Percentiles rank a stretch among this genome's conserved stretches.
Evolutionary conservation across 2,329 filamentous ascomycete genomes (phyloP).

Genomic region (Metarhizium album): DNA sequence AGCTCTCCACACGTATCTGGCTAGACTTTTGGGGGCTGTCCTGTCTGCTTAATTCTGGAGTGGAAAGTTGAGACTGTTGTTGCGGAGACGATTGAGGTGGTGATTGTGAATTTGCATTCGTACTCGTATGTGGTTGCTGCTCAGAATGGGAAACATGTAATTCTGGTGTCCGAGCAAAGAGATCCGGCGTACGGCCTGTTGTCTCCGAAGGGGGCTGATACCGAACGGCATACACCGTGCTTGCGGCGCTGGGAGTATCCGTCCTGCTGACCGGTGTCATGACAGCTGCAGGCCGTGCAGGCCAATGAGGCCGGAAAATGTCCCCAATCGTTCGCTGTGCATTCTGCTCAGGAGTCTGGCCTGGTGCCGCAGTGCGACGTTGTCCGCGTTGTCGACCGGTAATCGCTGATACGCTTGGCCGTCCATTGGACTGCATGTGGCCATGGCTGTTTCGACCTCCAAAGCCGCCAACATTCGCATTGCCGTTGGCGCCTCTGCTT

Average conservation of each 20-base stretch:
- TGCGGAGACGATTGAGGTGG: neutral
- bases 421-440: constrained; percentile 12
- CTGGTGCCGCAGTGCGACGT: constrained; percentile 8
- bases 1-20: constrained; percentile 16
- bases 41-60: constrained; percentile 23
- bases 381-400: constrained; percentile 17
- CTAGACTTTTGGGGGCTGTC: constrained; percentile 20
- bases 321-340: constrained; percentile 19
- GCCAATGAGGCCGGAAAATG: constrained; percentile 43
- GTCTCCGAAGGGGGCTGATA: constrained; percentile 48
- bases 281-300: constrained; percentile 42
- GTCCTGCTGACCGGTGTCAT: constrained; percentile 49
- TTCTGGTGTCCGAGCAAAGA: constrained; percentile 28
- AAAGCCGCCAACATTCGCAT: neutral
- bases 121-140: neutral
- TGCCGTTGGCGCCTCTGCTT: neutral
- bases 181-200: constrained; percentile 35
- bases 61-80: constrained; percentile 2
- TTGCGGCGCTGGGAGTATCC: constrained; percentile 52
- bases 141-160: constrained; percentile 13
- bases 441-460: neutral
- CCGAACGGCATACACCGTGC: constrained; percentile 52
- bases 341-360: constrained; percentile 12
- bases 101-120: neutral
- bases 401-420: constrained; percentile 18